Base-by-base conservation (phyloP, 2,329 filamentous ascomycete genomes). In the Paracoccidioides brasiliensis region DNA sequence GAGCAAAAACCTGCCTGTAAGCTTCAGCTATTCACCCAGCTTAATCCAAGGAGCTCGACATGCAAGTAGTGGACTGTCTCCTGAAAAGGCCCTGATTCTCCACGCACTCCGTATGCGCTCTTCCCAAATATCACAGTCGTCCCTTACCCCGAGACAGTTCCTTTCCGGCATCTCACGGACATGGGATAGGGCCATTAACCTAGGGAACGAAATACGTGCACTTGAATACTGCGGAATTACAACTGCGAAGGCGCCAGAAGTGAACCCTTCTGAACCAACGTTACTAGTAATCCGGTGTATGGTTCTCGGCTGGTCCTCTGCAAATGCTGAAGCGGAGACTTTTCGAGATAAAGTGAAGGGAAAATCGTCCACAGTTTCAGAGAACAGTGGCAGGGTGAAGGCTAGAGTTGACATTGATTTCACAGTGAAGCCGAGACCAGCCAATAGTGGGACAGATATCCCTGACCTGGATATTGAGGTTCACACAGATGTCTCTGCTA, bases 161-260 rank as follows among this genome's bases (percentile, higher is more conserved):
- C 64, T 76, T n/a, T 61, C 56, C 30, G 70, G 72, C 52, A 64
- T 76, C 15, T 71, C 72, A 7, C 58, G 66, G 45, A 70, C 71
- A n/a, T 76, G 74, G 74, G 65, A 72, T 58, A 64, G 68, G 43
- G 67, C 68, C 2, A 63, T 66, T 46, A 66, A 63, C 4, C 63
- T 75, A 6, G 69, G 73, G 52, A 68, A 74, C 56, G 74, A 76
- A 58, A 66, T 73, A 41, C 70, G 70, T 50, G 67, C 73, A 61
- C 67, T 76, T 12, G 70, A 68, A 58, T 72, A 73, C 58, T 71
- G 69, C 55, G 74, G 74, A 35, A 68, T 75, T n/a, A 74, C 72
- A 9, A 64, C 69, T 30, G 64, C 62, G 7, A 62, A 72, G 35
- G 62, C 62, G 0, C 64, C 70, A 10, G 60, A 64, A 7, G 61